Evolutionary conservation across 192 early-diverging fungal species (phyloP).

Genomic region (Spizellomyces sp.): DNA sequence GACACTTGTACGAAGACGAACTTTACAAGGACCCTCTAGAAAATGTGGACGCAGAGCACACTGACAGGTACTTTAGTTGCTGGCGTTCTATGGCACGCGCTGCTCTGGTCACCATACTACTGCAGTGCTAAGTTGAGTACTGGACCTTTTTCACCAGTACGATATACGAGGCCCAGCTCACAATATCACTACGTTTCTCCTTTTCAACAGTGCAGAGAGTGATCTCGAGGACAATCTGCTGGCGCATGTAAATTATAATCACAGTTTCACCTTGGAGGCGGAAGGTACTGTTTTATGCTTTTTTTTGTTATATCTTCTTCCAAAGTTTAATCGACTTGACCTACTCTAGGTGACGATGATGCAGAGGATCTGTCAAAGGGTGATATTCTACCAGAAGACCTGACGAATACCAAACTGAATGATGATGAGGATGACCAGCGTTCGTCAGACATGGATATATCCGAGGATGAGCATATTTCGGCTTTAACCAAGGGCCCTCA

Average conservation of each 20-base stretch:
- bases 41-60: not conserved
- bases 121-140: not conserved
- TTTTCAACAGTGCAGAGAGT: not conserved
- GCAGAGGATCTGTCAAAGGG: too few relatives aligned
- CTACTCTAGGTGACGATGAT: too few relatives aligned
- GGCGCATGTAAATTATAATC: not conserved
- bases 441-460: too few relatives aligned
- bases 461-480: too few relatives aligned
- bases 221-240: not conserved
- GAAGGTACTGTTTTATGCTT: too few relatives aligned
- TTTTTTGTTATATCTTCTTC: too few relatives aligned
- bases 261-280: not conserved
- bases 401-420: too few relatives aligned
- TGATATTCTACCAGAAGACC: too few relatives aligned
- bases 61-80: constrained; percentile 5
- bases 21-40: constrained; percentile 2
- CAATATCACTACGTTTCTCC: not conserved
- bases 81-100: not conserved
- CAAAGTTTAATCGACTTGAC: too few relatives aligned
- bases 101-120: too few relatives aligned
- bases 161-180: not conserved
- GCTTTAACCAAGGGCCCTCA: too few relatives aligned
- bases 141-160: not conserved
- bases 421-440: too few relatives aligned
- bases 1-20: constrained; percentile 3